A percentile compares a stretch with the other conserved stretches of the same genome.
phyloP scores from a whole-genome alignment of 192 early-diverging fungal genomes.

The Umbelopsis sp. region DNA sequence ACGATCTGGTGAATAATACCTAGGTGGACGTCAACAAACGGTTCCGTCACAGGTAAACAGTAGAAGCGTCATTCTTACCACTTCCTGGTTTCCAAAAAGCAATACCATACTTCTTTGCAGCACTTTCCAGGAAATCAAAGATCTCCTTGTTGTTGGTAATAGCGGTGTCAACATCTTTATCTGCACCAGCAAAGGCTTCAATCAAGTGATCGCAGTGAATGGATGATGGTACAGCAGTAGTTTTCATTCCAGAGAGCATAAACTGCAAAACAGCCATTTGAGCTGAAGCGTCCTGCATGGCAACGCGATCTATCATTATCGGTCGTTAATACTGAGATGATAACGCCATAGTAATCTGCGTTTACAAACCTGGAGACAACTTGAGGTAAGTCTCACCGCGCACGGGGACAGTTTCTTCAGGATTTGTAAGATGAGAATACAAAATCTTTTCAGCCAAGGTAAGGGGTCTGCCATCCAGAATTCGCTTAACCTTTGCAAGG shows the following conservation, averaged over 20 bases:
- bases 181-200: constrained; percentile 87
- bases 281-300: constrained; percentile 93
- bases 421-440: constrained; percentile 84
- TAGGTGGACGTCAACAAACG: not conserved
- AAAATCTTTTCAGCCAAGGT: constrained; percentile 97
- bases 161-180: constrained; percentile 81
- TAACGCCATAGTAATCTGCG: not conserved
- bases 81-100: constrained; percentile 96
- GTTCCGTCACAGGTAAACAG: not conserved
- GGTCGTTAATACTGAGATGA: not conserved
- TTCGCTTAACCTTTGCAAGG: constrained; percentile 48
- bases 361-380: constrained; percentile 73
- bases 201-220: constrained; percentile 99
- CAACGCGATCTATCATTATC: constrained; percentile 78
- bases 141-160: constrained; percentile 93
- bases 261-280: constrained; percentile 98
- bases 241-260: constrained; percentile 94
- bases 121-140: constrained; percentile 87
- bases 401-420: constrained; percentile 61
- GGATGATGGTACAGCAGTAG: constrained; percentile 93
- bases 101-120: constrained; percentile 91
- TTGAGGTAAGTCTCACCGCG: constrained; percentile 91
- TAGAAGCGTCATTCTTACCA: constrained; percentile 38
- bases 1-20: constrained; percentile 99
- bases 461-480: constrained; percentile 62